Base-by-base conservation (phyloP, 768 basidiomycete species). In the Lactarius hatsudake region DNA sequence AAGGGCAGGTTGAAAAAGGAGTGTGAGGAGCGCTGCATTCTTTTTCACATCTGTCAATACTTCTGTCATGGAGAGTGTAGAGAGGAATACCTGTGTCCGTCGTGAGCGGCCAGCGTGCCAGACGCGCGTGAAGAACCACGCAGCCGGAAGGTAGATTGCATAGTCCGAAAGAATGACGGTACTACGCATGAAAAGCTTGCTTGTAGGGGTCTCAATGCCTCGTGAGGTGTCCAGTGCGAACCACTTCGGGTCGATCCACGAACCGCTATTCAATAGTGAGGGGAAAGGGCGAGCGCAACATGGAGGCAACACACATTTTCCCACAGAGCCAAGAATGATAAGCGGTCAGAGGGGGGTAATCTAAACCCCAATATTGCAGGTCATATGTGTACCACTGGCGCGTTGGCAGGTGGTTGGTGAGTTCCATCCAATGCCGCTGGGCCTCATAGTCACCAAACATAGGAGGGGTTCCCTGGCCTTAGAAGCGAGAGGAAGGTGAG, bases 361-460 rank as follows among this genome's bases (percentile, higher is more conserved):
- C 96, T 60, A 98, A 81, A 0, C 93, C 93, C 96, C 96, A 98
- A 73, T 96, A 96, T 42, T 85, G 85, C 36, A 92, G 81, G 73
- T 96, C 92, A 75, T 94, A 92, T 1, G 79, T 87, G 76, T 98
- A 98, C 96, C 96, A 98, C 68, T 89, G 78, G 17, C 78, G 78
- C 23, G 86, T 72, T 0, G 94, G 91, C 0, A 94, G 79, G 73
- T 95, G 90, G 30, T 87, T 76, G 3, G 92, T 93, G 45, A 96
- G 75, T 72, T 96, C 94, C 91, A 96, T 93, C 94, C 94, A 96
- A 77, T 96, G 94, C 62, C 94, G 81, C 73, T 96, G 94, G 0
- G 94, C 94, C 75, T 96, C 94, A 71, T 92, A 96, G 77, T 96
- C 94, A 3, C 94, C 94, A 70, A 83, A 93, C 87, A 94, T 88